Base-by-base conservation (phyloP, 495 filamentous ascomycete genomes). In the Hyaloscypha hepaticicola region DNA sequence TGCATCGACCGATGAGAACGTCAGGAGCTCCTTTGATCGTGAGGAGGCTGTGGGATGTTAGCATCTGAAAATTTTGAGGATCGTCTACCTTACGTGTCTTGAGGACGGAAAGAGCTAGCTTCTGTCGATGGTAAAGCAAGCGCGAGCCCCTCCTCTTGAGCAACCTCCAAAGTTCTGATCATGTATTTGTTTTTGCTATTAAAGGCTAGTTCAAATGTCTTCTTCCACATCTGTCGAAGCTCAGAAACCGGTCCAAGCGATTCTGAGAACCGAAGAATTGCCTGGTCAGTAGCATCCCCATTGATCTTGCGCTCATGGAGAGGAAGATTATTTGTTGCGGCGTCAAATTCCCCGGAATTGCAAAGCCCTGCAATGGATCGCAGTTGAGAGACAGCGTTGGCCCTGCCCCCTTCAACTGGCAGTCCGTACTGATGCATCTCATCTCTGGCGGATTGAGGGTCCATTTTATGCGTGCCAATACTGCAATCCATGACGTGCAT, bases 181-280 rank as follows among this genome's bases (percentile, higher is more conserved):
- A 90, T 90, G 73, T 83, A 92, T 70, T 91, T 93, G 71, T 90
- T 91, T 77, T 90, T 90, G 69, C 84, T 87, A 72, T 91, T 93
- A 76, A 93, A 92, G 0, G 85, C 85, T 7, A 91, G 75, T 65
- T 90, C 83, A 72, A 85, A 89, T 7, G 84, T 78, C 45, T 80
- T 84, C 41, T 79, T 78, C 79, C 83, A 88, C 25, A 74, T 69
- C 16, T 78, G 69, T 14, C 80, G 77, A 5, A 86, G 69, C 21
- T 83, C 77, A 11, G 77, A 61, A 1, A 85, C 79, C 0, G 83
- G 73, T 2, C 78, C 78, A 5, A 89, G 74, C 12, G 75, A 76
- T 69, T 90, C 88, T 0, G 86, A 82, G 55, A 91, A 85, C 33
- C 88, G 81, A 21, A 93, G 74, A 28, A 90, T 80, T 8, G 90